Evolutionary conservation across 306 rosid species (phyloP).

Genomic region (Medicago lupulina): DNA sequence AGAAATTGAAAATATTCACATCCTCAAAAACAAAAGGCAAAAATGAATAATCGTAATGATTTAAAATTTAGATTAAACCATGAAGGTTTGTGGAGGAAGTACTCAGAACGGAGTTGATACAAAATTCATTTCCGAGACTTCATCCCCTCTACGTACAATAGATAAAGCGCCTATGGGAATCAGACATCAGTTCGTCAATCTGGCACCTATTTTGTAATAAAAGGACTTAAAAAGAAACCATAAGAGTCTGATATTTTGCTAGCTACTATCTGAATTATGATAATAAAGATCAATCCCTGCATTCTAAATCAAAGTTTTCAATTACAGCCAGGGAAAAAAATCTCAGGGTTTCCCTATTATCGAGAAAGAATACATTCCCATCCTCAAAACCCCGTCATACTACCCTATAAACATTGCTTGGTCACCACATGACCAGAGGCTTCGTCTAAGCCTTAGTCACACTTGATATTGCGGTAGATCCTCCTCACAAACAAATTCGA

Average conservation of each 20-base stretch:
- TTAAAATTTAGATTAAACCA: conserved; percentile 1
- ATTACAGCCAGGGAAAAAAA: conserved; percentile 70
- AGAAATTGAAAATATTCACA: not conserved
- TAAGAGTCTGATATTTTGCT: conserved; percentile 60
- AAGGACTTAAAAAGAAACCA: conserved; percentile 51
- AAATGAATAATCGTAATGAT: not conserved
- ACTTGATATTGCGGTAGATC: conserved; percentile 98
- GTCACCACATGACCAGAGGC: conserved; percentile 53
- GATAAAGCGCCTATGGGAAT: conserved; percentile 43
- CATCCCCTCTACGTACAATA: conserved; percentile 52
- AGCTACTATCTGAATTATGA: conserved; percentile 52
- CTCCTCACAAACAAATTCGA: conserved; percentile 97
- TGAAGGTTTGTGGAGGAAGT: conserved; percentile 3
- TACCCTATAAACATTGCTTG: conserved; percentile 51
- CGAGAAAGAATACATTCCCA: conserved; percentile 67
- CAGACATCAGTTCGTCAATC: conserved; percentile 48
- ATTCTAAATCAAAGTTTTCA: conserved; percentile 79
- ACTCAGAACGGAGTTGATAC: conserved; percentile 50
- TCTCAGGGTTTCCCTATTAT: conserved; percentile 70
- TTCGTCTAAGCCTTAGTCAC: conserved; percentile 77
- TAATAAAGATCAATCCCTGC: conserved; percentile 62
- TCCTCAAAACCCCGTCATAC: conserved; percentile 61
- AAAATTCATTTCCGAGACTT: conserved; percentile 61
- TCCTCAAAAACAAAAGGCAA: not conserved
- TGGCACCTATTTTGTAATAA: conserved; percentile 57